A percentile compares a stretch with the other conserved stretches of the same genome.
Evolutionary conservation across 169 alveolate species (phyloP).

Genomic region (Plasmodium coatneyi): DNA sequence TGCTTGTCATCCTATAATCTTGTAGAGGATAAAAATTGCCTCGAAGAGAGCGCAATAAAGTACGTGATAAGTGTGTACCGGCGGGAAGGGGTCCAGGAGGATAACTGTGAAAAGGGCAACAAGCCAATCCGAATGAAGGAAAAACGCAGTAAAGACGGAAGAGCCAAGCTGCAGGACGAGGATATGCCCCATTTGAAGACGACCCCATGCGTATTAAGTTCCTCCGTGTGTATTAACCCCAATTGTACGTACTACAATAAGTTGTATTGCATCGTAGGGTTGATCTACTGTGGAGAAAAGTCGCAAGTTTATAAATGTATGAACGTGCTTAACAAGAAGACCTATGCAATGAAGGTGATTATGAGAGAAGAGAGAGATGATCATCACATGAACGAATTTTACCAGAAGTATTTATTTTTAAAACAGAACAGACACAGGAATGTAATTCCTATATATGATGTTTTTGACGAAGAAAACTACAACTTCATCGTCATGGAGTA

Average conservation of each 20-base stretch:
- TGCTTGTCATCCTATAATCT: neutral
- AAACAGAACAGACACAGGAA: slow-evolving; percentile 38
- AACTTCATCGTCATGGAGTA: slow-evolving; percentile 44
- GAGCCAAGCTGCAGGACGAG: neutral
- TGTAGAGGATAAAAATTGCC: neutral
- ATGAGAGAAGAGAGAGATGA: slow-evolving; percentile 14
- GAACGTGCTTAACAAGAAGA: slow-evolving; percentile 25
- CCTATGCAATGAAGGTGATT: slow-evolving; percentile 63
- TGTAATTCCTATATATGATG: slow-evolving; percentile 62
- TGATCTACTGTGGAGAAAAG: slow-evolving; percentile 57
- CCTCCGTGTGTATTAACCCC: neutral
- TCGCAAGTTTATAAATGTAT: slow-evolving; percentile 73
- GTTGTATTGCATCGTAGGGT: slow-evolving; percentile 25
- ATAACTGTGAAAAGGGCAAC: neutral
- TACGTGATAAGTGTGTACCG: neutral
- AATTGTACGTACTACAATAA: neutral
- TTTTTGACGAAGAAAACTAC: slow-evolving; percentile 22
- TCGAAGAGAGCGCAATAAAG: neutral
- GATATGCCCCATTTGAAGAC: neutral
- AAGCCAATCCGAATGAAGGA: neutral
- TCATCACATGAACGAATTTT: neutral
- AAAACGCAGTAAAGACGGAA: neutral
- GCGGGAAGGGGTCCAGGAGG: neutral
- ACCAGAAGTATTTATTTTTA: slow-evolving; percentile 43
- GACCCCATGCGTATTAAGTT: neutral